These are phyloP conservation scores for Rhodotorula graminis DNA, from an alignment of 768 basidiomycete genomes.

Conservation along the genomic window DNA sequence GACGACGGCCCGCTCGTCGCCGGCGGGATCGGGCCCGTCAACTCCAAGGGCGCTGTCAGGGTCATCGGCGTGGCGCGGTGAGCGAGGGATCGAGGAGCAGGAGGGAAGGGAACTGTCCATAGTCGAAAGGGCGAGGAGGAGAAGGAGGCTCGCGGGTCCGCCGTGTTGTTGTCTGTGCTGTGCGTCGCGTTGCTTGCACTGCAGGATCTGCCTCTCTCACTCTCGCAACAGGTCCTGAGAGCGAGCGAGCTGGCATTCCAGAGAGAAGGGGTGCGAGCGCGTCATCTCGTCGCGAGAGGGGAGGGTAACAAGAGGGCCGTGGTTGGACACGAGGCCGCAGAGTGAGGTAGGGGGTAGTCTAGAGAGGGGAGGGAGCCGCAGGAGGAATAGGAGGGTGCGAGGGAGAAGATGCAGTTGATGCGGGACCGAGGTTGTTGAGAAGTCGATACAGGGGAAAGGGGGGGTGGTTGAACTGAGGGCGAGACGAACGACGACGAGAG, in stretches of 20 bases:
- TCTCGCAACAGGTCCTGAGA: too few relatives aligned
- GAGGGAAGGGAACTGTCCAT: neutral
- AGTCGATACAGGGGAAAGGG: neutral
- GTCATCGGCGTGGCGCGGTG: constrained; percentile 14
- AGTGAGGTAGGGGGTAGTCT: neutral
- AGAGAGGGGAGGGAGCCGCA: neutral
- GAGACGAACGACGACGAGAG: neutral
- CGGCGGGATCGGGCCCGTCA: neutral
- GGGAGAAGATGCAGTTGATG: constrained; percentile 29
- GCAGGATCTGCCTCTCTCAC: too few relatives aligned
- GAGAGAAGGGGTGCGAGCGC: too few relatives aligned
- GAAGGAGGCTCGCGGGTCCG: too few relatives aligned
- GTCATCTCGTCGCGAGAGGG: neutral
- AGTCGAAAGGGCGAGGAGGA: neutral
- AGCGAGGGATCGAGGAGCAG: neutral
- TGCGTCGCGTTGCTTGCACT: too few relatives aligned
- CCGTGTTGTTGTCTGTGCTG: too few relatives aligned
- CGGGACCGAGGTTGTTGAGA: constrained; percentile 1
- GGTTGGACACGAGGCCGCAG: neutral
- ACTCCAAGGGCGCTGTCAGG: constrained; percentile 11
- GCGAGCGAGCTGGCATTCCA: too few relatives aligned
- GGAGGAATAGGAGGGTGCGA: neutral
- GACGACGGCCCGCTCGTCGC: constrained; percentile 27
- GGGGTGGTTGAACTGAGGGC: neutral
- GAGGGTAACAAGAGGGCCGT: too few relatives aligned